Evolutionary conservation across 805 yeast species (phyloP).

Genomic region (Nematodospora valgi): DNA sequence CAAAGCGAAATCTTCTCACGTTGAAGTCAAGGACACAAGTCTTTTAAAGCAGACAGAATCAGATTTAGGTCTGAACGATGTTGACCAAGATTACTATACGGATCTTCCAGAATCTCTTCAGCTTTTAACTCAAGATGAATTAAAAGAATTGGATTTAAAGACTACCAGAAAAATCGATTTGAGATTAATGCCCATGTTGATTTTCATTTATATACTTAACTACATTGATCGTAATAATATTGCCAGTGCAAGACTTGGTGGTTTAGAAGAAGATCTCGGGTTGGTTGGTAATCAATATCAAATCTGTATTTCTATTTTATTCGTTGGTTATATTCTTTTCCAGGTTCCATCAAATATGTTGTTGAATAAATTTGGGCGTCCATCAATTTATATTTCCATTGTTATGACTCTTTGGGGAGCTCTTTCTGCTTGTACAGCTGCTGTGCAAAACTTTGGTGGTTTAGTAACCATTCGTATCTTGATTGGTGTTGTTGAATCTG

Average conservation of each 20-base stretch:
- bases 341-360: slow-evolving; percentile 49
- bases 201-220: slow-evolving; percentile 49
- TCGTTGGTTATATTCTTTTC: slow-evolving; percentile 46
- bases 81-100: slow-evolving; percentile 7
- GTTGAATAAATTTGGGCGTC: slow-evolving; percentile 45
- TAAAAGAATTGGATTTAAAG: slow-evolving; percentile 38
- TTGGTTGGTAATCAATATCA: slow-evolving; percentile 44
- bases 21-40: too few species aligned
- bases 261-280: slow-evolving; percentile 42
- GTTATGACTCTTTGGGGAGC: slow-evolving; percentile 53
- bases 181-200: slow-evolving; percentile 48
- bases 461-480: slow-evolving; percentile 45
- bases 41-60: slow-evolving; percentile 1
- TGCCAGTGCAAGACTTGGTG: slow-evolving; percentile 53
- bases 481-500: slow-evolving; percentile 45
- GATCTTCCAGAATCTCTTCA: slow-evolving; percentile 30
- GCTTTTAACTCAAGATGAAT: slow-evolving; percentile 37
- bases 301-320: slow-evolving; percentile 50
- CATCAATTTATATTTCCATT: slow-evolving; percentile 47
- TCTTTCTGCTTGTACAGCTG: slow-evolving; percentile 46
- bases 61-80: not conserved
- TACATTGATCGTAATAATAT: slow-evolving; percentile 52
- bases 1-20: slow-evolving; percentile 3
- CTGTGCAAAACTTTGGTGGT: slow-evolving; percentile 42
- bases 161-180: slow-evolving; percentile 47